phyloP scores from a whole-genome alignment of 2,329 filamentous ascomycete genomes.

The Aureobasidium vineae region DNA sequence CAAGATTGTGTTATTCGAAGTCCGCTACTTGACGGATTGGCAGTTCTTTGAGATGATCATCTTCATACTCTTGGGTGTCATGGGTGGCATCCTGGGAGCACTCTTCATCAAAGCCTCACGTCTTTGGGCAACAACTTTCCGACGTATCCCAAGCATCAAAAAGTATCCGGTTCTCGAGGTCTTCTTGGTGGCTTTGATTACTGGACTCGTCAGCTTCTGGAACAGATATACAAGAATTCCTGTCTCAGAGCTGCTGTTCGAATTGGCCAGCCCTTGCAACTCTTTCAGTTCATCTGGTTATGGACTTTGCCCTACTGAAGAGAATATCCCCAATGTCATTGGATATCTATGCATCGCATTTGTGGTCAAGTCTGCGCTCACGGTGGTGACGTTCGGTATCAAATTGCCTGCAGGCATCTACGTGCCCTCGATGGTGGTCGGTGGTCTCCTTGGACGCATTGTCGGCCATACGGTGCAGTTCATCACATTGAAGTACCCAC shows the following conservation, averaged over 20 bases:
- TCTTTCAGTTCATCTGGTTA: conserved; percentile 63
- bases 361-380: conserved; percentile 84
- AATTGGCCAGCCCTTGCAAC: conserved; percentile 85
- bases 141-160: conserved; percentile 77
- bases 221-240: conserved; percentile 85
- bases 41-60: conserved; percentile 83
- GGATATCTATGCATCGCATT: conserved; percentile 72
- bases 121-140: conserved; percentile 85
- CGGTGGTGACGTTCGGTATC: conserved; percentile 89
- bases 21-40: conserved; percentile 89
- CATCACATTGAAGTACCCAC: conserved; percentile 69
- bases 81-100: conserved; percentile 82
- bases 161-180: conserved; percentile 83
- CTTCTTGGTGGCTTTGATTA: conserved; percentile 78
- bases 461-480: conserved; percentile 85
- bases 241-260: conserved; percentile 85
- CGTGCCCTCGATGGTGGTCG: conserved; percentile 97
- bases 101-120: conserved; percentile 96
- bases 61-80: conserved; percentile 80
- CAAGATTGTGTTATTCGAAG: conserved; percentile 96
- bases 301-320: conserved; percentile 73
- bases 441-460: conserved; percentile 83
- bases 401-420: conserved; percentile 98
- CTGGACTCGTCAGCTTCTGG: conserved; percentile 87
- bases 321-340: conserved; percentile 77